These are phyloP conservation scores for Xylariaceae sp. DNA, from an alignment of 2,329 filamentous ascomycete genomes.

Conservation along the genomic window DNA sequence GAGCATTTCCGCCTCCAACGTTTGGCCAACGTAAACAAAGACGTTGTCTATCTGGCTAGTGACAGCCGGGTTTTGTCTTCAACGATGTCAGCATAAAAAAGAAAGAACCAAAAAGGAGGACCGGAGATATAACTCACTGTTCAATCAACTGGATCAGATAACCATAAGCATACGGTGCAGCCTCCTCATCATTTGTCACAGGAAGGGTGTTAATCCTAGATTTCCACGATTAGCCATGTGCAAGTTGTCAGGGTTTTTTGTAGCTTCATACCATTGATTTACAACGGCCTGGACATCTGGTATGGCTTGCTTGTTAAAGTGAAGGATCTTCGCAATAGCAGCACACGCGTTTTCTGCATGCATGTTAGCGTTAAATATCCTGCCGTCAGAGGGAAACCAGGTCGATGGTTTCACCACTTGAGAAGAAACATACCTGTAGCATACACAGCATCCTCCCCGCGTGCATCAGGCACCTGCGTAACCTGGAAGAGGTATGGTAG, in stretches of 20 bases:
- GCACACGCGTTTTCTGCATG: slow-evolving; percentile 80
- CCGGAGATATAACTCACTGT: slow-evolving; percentile 60
- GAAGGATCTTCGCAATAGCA: slow-evolving; percentile 92
- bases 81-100: slow-evolving; percentile 2
- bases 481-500: slow-evolving; percentile 81
- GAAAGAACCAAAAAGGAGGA: neutral
- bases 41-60: slow-evolving; percentile 71
- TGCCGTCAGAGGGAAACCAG: neutral
- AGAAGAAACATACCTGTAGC: slow-evolving; percentile 53
- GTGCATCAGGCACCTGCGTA: slow-evolving; percentile 72
- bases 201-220: slow-evolving; percentile 74
- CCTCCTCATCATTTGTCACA: slow-evolving; percentile 92
- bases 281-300: slow-evolving; percentile 70
- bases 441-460: slow-evolving; percentile 89
- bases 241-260: neutral
- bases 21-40: slow-evolving; percentile 80
- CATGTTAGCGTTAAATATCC: slow-evolving; percentile 13
- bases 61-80: slow-evolving; percentile 79
- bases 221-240: slow-evolving; percentile 4
- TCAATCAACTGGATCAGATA: slow-evolving; percentile 90
- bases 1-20: slow-evolving; percentile 84
- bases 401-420: neutral
- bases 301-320: slow-evolving; percentile 77
- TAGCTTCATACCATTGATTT: slow-evolving; percentile 55
- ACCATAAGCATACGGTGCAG: slow-evolving; percentile 89